Evolutionary conservation across 805 yeast species (phyloP).

Genomic region (Saturnispora halmiae): DNA sequence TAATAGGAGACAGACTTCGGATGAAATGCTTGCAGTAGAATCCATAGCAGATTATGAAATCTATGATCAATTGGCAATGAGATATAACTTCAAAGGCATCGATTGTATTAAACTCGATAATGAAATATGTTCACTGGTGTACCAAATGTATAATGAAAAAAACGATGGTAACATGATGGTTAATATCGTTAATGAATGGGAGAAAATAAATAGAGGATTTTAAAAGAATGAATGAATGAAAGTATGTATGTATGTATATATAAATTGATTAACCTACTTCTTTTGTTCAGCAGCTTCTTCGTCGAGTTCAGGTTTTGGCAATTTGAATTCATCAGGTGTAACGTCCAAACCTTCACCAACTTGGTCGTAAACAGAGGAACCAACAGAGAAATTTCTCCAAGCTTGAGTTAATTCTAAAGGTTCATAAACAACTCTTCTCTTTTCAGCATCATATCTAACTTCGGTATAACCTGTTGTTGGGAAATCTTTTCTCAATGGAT

Average conservation of each 20-base stretch:
- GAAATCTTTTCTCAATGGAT: conserved; percentile 86
- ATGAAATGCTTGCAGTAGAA: not conserved
- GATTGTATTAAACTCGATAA: conserved; percentile 1
- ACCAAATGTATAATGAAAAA: not conserved
- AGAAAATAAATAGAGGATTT: conserved; percentile 5
- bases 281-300: conserved; percentile 32
- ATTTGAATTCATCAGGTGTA: conserved; percentile 71
- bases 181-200: conserved; percentile 8
- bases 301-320: conserved; percentile 74
- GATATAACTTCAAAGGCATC: conserved; percentile 1
- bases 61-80: conserved; percentile 1
- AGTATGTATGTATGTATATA: conserved; percentile 17
- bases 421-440: conserved; percentile 81
- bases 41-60: conserved; percentile 4
- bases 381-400: conserved; percentile 82
- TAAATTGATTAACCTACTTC: conserved; percentile 15
- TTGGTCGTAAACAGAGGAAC: conserved; percentile 86
- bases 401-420: conserved; percentile 89
- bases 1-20: not conserved
- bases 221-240: not conserved
- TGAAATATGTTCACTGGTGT: conserved; percentile 6
- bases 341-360: conserved; percentile 80
- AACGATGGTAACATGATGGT: conserved; percentile 6
- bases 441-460: conserved; percentile 83
- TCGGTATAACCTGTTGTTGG: conserved; percentile 90